Evolutionary conservation across 2,329 filamentous ascomycete species (phyloP).

Genomic region (Penicillium sclerotigenum): DNA sequence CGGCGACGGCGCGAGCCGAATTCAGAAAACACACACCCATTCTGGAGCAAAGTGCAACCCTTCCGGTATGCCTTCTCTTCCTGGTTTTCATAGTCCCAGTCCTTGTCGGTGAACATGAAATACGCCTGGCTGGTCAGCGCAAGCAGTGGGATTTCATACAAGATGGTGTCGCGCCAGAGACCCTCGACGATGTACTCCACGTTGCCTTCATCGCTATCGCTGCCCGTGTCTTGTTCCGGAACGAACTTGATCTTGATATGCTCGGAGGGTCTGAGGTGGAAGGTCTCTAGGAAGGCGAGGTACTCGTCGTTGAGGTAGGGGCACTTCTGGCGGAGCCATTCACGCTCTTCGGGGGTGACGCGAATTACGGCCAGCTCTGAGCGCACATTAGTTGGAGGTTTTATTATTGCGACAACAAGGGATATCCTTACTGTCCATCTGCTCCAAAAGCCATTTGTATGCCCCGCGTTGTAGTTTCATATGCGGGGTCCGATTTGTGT

Average conservation of each 20-base stretch:
- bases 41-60: conserved; percentile 70
- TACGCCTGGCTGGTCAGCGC: conserved; percentile 93
- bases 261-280: conserved; percentile 74
- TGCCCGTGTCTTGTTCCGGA: conserved; percentile 54
- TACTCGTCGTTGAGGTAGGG: conserved; percentile 76
- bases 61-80: conserved; percentile 81
- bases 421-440: conserved; percentile 67
- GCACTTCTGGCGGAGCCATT: conserved; percentile 74
- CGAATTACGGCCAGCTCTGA: conserved; percentile 77
- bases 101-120: conserved; percentile 91
- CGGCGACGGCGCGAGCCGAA: conserved; percentile 86
- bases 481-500: conserved; percentile 91
- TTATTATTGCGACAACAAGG: not conserved
- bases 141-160: conserved; percentile 94
- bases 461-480: conserved; percentile 84
- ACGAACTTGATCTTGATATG: conserved; percentile 71
- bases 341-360: conserved; percentile 73
- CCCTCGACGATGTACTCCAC: conserved; percentile 75
- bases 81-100: conserved; percentile 87
- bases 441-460: conserved; percentile 78
- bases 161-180: conserved; percentile 88
- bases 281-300: conserved; percentile 74
- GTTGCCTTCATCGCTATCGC: conserved; percentile 67
- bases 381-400: not conserved
- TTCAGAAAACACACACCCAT: conserved; percentile 86